These are phyloP conservation scores for Gossypium stocksii DNA, from an alignment of 345 rosid genomes.

Conservation along the genomic window DNA sequence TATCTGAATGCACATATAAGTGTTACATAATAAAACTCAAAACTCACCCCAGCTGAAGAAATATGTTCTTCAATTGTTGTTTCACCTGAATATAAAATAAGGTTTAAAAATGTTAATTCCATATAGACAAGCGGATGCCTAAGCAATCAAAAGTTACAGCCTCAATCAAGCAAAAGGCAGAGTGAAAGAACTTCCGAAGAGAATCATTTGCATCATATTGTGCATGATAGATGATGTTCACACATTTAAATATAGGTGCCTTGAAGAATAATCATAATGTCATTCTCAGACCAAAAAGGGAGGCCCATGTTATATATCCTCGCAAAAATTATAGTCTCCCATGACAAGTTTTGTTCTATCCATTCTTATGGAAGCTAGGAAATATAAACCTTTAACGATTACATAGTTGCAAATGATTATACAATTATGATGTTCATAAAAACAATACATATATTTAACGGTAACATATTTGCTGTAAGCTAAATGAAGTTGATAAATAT, in stretches of 20 bases:
- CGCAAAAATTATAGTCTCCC: not conserved
- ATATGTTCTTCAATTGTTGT: constrained; percentile 72
- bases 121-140: not conserved
- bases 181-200: not conserved
- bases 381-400: not conserved
- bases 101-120: constrained; percentile 5
- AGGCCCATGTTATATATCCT: not conserved
- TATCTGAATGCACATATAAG: not conserved
- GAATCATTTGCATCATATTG: not conserved
- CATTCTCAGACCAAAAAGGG: not conserved
- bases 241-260: not conserved
- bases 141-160: not conserved
- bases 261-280: not conserved
- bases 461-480: not conserved
- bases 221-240: not conserved
- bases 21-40: not conserved
- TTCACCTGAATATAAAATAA: constrained; percentile 49
- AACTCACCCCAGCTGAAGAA: constrained; percentile 75
- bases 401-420: not conserved
- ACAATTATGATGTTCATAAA: not conserved
- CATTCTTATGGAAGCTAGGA: not conserved
- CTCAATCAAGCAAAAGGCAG: not conserved
- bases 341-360: not conserved
- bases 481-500: not conserved
- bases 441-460: not conserved